phyloP scores from a whole-genome alignment of 140 eudicot genomes.

The Ambrosia hybrid region DNA sequence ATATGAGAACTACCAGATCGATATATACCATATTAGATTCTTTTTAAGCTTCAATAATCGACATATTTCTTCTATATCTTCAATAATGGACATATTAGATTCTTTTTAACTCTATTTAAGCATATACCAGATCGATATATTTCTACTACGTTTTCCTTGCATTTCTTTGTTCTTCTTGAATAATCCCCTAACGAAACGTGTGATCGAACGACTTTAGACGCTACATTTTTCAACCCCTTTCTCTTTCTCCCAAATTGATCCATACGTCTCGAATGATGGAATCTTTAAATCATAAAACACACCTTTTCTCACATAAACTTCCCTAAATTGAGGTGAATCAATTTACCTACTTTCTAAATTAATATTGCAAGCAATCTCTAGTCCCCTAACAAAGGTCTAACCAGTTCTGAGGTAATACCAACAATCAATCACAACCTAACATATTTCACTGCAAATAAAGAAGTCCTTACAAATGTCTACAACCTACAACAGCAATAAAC shows the following conservation, averaged over 20 bases:
- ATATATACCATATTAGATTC: too few relatives aligned
- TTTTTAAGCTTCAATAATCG: too few relatives aligned
- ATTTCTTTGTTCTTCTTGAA: slow-evolving; percentile 51
- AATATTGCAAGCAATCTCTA: background rate
- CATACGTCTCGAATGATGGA: slow-evolving; percentile 17
- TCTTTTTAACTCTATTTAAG: too few relatives aligned
- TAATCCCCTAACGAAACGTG: slow-evolving; percentile 57
- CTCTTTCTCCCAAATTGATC: slow-evolving; percentile 60
- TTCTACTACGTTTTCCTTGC: slow-evolving; percentile 41
- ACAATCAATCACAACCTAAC: slow-evolving; percentile 10
- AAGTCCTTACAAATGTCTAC: slow-evolving; percentile 24
- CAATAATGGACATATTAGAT: too few relatives aligned
- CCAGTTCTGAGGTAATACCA: slow-evolving; percentile 9
- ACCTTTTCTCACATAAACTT: slow-evolving; percentile 12
- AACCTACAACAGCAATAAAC: slow-evolving; percentile 36
- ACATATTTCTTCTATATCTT: too few relatives aligned
- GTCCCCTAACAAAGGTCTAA: slow-evolving; percentile 4
- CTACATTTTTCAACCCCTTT: slow-evolving; percentile 43
- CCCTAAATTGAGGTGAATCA: slow-evolving; percentile 16
- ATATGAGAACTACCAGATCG: too few relatives aligned
- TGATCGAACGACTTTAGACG: slow-evolving; percentile 31
- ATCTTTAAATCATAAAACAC: background rate
- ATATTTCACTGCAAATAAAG: slow-evolving; percentile 19
- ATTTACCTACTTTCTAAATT: slow-evolving; percentile 19
- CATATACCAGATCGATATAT: background rate